phyloP scores from a whole-genome alignment of 805 yeast genomes.

The Pichia nakasei region DNA sequence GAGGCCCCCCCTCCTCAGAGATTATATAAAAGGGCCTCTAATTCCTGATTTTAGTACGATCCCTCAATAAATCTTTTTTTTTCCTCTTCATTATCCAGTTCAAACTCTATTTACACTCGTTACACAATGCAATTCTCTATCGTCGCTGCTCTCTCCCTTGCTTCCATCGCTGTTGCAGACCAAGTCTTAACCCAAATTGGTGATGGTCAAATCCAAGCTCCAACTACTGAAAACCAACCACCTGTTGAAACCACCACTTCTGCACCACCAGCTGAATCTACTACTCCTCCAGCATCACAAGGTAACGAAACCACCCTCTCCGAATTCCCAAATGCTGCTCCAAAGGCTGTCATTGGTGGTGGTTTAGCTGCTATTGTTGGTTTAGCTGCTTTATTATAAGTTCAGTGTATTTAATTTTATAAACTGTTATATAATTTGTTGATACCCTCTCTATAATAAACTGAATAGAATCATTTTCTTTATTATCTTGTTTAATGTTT shows the following conservation, averaged over 20 bases:
- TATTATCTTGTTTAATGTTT: too few species aligned
- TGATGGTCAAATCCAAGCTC: constrained; percentile 53
- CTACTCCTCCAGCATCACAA: constrained; percentile 19
- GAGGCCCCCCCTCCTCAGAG: too few species aligned
- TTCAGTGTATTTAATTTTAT: not conserved
- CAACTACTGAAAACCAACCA: constrained; percentile 13
- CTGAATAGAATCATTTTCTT: too few species aligned
- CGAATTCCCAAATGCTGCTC: constrained; percentile 17
- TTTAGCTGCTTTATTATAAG: constrained; percentile 22
- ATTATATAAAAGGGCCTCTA: too few species aligned
- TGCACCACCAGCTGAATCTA: constrained; percentile 2
- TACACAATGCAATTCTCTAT: constrained; percentile 17
- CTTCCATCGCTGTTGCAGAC: constrained; percentile 27
- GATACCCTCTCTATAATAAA: too few species aligned
- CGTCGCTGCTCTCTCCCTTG: constrained; percentile 19
- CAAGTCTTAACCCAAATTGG: constrained; percentile 44
- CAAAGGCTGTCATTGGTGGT: constrained; percentile 17
- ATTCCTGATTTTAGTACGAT: too few species aligned
- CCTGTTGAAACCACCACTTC: constrained; percentile 8
- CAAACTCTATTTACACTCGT: not conserved
- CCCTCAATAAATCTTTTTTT: not conserved
- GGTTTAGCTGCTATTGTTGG: constrained; percentile 24
- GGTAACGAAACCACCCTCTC: constrained; percentile 9
- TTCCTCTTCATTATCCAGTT: not conserved
- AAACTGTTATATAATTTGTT: too few species aligned